Conservation (phyloP, 2,329 filamentous ascomycete species). For the Xylaria sp. region DNA sequence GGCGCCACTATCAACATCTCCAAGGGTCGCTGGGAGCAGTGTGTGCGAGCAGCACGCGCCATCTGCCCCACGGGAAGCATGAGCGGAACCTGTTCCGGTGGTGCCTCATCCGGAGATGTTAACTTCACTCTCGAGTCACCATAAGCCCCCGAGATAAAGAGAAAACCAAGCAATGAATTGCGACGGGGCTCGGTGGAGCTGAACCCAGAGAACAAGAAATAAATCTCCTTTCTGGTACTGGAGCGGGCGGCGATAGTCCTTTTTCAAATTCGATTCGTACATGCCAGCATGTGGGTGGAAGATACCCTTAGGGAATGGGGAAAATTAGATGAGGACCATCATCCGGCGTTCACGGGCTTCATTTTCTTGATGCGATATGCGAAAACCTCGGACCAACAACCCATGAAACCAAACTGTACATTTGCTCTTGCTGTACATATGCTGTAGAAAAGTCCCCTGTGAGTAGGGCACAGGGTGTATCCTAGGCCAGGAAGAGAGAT, state of each 20-base stretch:
- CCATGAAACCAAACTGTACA: slow-evolving; percentile 14
- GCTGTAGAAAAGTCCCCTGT: background rate
- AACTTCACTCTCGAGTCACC: slow-evolving; percentile 54
- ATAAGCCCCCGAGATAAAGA: background rate
- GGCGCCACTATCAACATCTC: slow-evolving; percentile 63
- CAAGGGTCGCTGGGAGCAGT: slow-evolving; percentile 64
- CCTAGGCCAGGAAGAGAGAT: slow-evolving; percentile 5
- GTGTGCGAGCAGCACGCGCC: slow-evolving; percentile 62
- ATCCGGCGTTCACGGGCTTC: slow-evolving; percentile 28
- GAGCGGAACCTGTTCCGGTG: slow-evolving; percentile 58
- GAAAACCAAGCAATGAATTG: slow-evolving; percentile 23
- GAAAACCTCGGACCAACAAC: slow-evolving; percentile 1
- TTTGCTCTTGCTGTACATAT: slow-evolving; percentile 35
- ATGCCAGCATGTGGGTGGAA: slow-evolving; percentile 34
- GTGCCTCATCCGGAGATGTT: slow-evolving; percentile 59
- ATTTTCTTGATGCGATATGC: slow-evolving; percentile 19
- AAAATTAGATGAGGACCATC: slow-evolving; percentile 23
- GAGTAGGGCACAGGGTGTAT: slow-evolving; percentile 4
- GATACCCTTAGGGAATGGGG: slow-evolving; percentile 32
- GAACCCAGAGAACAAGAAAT: slow-evolving; percentile 1
- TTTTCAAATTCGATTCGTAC: slow-evolving; percentile 33
- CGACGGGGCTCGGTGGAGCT: background rate
- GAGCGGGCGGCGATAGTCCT: slow-evolving; percentile 23
- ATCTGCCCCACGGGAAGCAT: slow-evolving; percentile 62
- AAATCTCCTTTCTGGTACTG: slow-evolving; percentile 36